These are phyloP conservation scores for Boletus reticulatus DNA, from an alignment of 768 basidiomycete species.

Conservation along the genomic window DNA sequence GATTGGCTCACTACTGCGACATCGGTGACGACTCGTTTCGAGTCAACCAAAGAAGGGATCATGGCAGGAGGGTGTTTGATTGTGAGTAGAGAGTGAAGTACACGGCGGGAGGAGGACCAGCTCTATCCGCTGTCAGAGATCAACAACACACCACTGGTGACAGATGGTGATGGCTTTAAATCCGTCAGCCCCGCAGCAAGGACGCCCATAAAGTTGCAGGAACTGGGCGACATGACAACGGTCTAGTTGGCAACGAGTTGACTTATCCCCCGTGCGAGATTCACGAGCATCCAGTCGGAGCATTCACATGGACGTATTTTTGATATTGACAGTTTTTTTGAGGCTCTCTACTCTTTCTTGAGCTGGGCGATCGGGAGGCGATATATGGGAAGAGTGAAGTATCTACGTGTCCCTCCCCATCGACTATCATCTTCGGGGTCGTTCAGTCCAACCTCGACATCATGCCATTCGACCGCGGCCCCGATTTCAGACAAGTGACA, in stretches of 20 bases:
- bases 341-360: constrained; percentile 17
- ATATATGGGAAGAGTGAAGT: constrained; percentile 77
- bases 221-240: constrained; percentile 19
- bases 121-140: constrained; percentile 2
- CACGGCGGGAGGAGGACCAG: constrained; percentile 15
- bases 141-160: neutral
- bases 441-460: constrained; percentile 65
- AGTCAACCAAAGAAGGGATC: constrained; percentile 11
- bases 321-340: no score
- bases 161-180: neutral
- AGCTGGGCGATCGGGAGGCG: constrained; percentile 54
- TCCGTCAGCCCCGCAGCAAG: neutral
- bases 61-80: constrained; percentile 1
- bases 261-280: neutral
- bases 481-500: constrained; percentile 84
- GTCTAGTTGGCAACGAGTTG: constrained; percentile 7
- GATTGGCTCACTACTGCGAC: constrained; percentile 25
- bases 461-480: constrained; percentile 74
- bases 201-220: neutral
- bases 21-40: constrained; percentile 16
- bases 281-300: neutral
- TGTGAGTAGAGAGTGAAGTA: neutral
- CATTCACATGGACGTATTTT: no score
- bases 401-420: constrained; percentile 76
- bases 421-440: constrained; percentile 46